Conservation (phyloP, 2,329 filamentous ascomycete genomes). For the Plectosphaerella plurivora region DNA sequence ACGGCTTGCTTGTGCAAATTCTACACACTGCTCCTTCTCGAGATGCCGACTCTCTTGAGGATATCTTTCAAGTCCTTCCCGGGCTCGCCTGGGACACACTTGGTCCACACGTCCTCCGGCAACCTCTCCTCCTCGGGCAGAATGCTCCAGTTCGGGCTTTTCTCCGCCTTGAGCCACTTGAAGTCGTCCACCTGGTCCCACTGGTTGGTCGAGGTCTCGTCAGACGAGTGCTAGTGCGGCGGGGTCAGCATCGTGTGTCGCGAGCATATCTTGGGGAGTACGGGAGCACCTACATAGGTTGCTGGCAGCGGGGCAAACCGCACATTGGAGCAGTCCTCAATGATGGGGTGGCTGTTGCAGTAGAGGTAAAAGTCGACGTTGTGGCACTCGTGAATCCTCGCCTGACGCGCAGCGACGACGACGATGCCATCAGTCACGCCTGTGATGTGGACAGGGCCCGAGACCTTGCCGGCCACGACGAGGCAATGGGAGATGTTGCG, state of each 20-base stretch:
- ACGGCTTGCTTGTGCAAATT: not conserved
- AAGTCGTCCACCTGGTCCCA: slow-evolving; percentile 96
- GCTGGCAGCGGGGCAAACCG: slow-evolving; percentile 73
- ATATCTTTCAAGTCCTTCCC: slow-evolving; percentile 62
- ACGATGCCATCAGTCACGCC: slow-evolving; percentile 67
- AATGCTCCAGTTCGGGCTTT: slow-evolving; percentile 83
- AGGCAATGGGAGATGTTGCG: slow-evolving; percentile 67
- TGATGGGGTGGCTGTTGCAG: slow-evolving; percentile 81
- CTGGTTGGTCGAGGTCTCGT: slow-evolving; percentile 49
- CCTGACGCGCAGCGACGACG: slow-evolving; percentile 78
- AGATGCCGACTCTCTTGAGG: slow-evolving; percentile 46
- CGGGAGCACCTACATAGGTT: slow-evolving; percentile 56
- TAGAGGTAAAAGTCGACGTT: slow-evolving; percentile 81
- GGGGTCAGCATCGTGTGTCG: no score
- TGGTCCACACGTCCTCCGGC: slow-evolving; percentile 61
- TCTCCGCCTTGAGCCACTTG: slow-evolving; percentile 86
- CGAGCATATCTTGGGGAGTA: no score
- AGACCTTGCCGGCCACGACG: slow-evolving; percentile 72
- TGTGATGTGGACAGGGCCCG: slow-evolving; percentile 81
- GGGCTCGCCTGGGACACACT: slow-evolving; percentile 60
- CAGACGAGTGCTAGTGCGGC: slow-evolving; percentile 16
- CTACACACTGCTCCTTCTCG: slow-evolving; percentile 7
- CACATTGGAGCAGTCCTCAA: slow-evolving; percentile 79
- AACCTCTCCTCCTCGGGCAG: slow-evolving; percentile 58
- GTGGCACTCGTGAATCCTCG: slow-evolving; percentile 83